Conservation (phyloP, 1,139 yeast species). For the Yamadazyma kanchanaburiensis region DNA sequence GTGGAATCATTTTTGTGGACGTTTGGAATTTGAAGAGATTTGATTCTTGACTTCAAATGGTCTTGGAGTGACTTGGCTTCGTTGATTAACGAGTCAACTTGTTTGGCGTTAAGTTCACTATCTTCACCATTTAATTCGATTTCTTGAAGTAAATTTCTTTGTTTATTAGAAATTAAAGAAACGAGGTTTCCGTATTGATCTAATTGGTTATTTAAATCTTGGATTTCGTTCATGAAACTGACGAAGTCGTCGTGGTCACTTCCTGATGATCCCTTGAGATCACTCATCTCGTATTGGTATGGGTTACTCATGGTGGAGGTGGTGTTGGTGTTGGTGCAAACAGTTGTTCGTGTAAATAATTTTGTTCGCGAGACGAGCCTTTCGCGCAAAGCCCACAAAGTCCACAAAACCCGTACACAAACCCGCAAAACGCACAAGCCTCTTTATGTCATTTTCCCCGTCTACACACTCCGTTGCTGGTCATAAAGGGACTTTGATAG, state of each 20-base stretch:
- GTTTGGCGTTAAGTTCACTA: conserved; percentile 66
- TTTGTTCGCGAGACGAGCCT: background rate
- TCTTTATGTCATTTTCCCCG: conserved; percentile 9
- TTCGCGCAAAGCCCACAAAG: too few relatives aligned
- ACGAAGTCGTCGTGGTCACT: conserved; percentile 58
- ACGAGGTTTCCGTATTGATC: conserved; percentile 77
- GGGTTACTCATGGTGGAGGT: conserved; percentile 24
- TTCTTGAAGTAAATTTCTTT: conserved; percentile 79
- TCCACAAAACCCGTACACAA: too few relatives aligned
- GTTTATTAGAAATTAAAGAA: conserved; percentile 76
- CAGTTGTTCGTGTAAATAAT: conserved; percentile 1
- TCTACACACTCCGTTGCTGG: conserved; percentile 74
- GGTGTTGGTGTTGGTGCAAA: background rate
- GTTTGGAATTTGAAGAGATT: conserved; percentile 62
- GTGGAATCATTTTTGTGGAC: conserved; percentile 71
- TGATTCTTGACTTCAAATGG: conserved; percentile 71
- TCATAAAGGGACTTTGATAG: conserved; percentile 72
- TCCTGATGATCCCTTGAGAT: conserved; percentile 18
- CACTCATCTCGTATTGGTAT: conserved; percentile 34
- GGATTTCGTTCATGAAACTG: conserved; percentile 78
- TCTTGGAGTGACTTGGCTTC: conserved; percentile 80
- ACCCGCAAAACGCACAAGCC: too few relatives aligned
- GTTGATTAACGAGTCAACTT: conserved; percentile 71
- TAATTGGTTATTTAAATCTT: conserved; percentile 74
- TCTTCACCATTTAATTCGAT: conserved; percentile 72